These are phyloP conservation scores for Barbatosphaeria neglecta DNA, from an alignment of 495 filamentous ascomycete genomes.

Conservation along the genomic window DNA sequence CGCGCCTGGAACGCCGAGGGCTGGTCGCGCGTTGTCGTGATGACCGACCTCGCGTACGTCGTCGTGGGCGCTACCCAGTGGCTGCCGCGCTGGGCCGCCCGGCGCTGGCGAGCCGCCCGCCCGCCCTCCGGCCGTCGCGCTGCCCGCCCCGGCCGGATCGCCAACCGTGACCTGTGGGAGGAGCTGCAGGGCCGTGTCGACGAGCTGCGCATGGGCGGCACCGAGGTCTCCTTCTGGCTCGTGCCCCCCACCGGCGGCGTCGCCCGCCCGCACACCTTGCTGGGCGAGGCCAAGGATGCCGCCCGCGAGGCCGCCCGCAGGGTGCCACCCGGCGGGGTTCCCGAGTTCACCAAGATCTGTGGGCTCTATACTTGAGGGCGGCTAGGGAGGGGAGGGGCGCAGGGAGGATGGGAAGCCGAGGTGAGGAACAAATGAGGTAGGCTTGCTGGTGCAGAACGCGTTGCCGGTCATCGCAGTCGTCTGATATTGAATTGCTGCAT, in stretches of 20 bases:
- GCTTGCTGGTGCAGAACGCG: too few species aligned
- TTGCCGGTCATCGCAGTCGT: too few species aligned
- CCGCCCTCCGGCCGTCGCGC: not conserved
- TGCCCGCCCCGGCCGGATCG: constrained; percentile 2
- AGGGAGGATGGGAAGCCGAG: too few species aligned
- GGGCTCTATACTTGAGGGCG: constrained; percentile 5
- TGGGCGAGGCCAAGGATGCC: constrained; percentile 14
- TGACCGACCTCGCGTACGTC: constrained; percentile 37
- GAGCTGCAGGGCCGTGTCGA: constrained; percentile 20
- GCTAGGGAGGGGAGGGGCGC: too few species aligned
- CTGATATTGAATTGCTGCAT: too few species aligned
- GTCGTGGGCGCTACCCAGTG: constrained; percentile 28
- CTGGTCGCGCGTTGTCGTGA: constrained; percentile 29
- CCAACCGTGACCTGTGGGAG: constrained; percentile 35
- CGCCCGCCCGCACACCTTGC: constrained; percentile 5
- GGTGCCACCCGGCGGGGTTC: constrained; percentile 1
- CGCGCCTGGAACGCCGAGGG: constrained; percentile 27
- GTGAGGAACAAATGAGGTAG: too few species aligned
- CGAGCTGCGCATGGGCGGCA: constrained; percentile 8
- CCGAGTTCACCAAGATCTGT: constrained; percentile 15
- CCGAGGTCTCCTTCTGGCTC: constrained; percentile 22
- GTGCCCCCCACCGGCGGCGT: not conserved
- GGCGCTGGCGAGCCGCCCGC: constrained; percentile 20
- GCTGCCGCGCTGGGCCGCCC: constrained; percentile 28
- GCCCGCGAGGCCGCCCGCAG: constrained; percentile 10